Conservation (phyloP, 2,329 filamentous ascomycete genomes). For the Colletotrichum incanum region DNA sequence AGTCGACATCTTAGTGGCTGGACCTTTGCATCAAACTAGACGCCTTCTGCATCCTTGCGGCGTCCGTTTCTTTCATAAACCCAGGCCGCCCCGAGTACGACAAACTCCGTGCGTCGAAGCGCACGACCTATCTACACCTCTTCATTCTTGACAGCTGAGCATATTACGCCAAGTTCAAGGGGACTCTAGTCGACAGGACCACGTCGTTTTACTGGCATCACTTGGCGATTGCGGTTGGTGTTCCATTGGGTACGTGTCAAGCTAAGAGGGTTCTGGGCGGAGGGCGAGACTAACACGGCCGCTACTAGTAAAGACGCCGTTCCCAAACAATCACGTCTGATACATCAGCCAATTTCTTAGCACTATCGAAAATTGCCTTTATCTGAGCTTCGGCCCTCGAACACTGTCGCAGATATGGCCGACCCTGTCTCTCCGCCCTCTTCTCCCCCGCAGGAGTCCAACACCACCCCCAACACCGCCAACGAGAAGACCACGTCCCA, state of each 20-base stretch:
- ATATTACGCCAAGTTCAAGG: conserved; percentile 36
- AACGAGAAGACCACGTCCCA: conserved; percentile 21
- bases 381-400: conserved; percentile 32
- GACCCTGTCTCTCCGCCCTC: conserved; percentile 38
- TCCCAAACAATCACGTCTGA: conserved; percentile 26
- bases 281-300: conserved; percentile 36
- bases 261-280: conserved; percentile 26
- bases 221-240: conserved; percentile 11
- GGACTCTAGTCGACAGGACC: conserved; percentile 20
- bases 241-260: conserved; percentile 24
- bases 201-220: not conserved
- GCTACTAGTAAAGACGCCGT: conserved; percentile 35
- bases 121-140: conserved; percentile 31
- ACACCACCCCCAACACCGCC: conserved; percentile 20
- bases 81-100: conserved; percentile 7
- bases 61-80: not conserved
- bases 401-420: conserved; percentile 29
- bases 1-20: conserved; percentile 1
- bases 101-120: conserved; percentile 8
- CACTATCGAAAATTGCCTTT: conserved; percentile 29
- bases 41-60: not conserved
- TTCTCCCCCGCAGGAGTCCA: conserved; percentile 27
- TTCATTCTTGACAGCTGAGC: conserved; percentile 36
- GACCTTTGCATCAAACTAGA: conserved; percentile 2
- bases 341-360: conserved; percentile 20